phyloP scores from a whole-genome alignment of 805 yeast genomes.

The Lipomyces yamadae region DNA sequence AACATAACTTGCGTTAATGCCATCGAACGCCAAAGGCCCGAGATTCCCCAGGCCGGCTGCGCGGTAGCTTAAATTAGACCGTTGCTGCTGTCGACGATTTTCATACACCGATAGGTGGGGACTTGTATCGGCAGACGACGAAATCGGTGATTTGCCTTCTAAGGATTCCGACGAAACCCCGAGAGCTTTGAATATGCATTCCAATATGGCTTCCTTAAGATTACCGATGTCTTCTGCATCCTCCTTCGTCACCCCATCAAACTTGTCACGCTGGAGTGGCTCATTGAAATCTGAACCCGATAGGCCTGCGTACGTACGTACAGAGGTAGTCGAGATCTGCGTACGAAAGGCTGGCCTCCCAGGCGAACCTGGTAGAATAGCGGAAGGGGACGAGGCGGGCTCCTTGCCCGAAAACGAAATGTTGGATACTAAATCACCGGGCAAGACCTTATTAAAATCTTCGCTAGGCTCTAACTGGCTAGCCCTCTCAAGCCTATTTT shows the following conservation, averaged over 20 bases:
- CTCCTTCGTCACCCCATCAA: constrained; percentile 2
- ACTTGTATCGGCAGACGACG: constrained; percentile 25
- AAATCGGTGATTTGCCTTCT: constrained; percentile 12
- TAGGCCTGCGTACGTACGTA: constrained; percentile 8
- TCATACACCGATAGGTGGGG: constrained; percentile 27
- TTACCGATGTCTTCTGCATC: constrained; percentile 11
- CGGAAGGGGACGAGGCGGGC: too few relatives aligned
- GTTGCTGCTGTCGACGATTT: constrained; percentile 10
- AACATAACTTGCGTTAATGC: constrained; percentile 5
- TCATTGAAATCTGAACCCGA: constrained; percentile 2
- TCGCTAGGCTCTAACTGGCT: background rate
- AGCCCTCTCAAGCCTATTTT: background rate
- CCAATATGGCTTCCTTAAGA: constrained; percentile 59
- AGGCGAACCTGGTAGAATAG: background rate
- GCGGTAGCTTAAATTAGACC: background rate
- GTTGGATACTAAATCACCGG: constrained; percentile 12
- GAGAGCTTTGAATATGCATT: constrained; percentile 67
- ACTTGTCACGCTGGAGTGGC: background rate
- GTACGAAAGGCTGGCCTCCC: background rate
- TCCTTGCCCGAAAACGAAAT: background rate
- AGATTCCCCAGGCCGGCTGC: constrained; percentile 12
- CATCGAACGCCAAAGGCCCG: constrained; percentile 23
- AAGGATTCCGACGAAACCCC: constrained; percentile 57
- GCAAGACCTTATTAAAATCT: constrained; percentile 2
- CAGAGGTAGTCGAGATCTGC: background rate